Percentiles rank a stretch among this genome's conserved stretches.
Evolutionary conservation across 139 green algal genomes (phyloP).

Genomic region (Pedinophyceae sp.): DNA sequence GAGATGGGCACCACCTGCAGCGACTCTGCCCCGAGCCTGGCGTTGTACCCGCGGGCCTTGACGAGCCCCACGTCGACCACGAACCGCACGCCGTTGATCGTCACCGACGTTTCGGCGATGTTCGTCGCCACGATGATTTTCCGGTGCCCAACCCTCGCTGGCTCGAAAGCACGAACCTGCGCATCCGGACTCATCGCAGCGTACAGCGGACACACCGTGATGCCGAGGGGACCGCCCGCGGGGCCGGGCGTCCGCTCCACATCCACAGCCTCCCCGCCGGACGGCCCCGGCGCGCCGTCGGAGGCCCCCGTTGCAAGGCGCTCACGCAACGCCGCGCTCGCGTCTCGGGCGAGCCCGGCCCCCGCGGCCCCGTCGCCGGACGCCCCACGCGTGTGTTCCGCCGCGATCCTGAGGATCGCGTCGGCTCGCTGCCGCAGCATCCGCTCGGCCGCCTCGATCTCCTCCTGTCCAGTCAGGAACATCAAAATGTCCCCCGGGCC

Average conservation of each 20-base stretch:
- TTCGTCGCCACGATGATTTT: conserved; percentile 73
- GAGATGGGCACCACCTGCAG: conserved; percentile 57
- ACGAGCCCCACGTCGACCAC: conserved; percentile 65
- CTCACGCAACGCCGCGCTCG: too few species aligned
- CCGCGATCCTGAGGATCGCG: too few species aligned
- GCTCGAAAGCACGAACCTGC: conserved; percentile 1
- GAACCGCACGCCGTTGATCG: conserved; percentile 66
- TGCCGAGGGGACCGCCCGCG: not conserved
- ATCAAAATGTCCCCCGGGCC: conserved; percentile 62
- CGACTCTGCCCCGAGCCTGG: conserved; percentile 50
- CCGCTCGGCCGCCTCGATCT: conserved; percentile 60
- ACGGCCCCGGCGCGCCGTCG: too few species aligned
- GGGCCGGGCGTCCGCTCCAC: too few species aligned
- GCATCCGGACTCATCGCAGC: conserved; percentile 1
- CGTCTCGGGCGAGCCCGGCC: too few species aligned
- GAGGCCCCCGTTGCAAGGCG: too few species aligned
- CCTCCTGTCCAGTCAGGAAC: conserved; percentile 74
- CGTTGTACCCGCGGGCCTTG: conserved; percentile 64
- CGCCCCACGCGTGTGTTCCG: too few species aligned
- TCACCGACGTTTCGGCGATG: conserved; percentile 88
- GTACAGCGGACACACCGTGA: conserved; percentile 1
- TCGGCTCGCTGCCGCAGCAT: conserved; percentile 35
- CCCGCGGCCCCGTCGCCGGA: too few species aligned
- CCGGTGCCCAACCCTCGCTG: not conserved
- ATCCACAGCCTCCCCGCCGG: too few species aligned